Evolutionary conservation across 345 rosid species (phyloP), one percentile per base, ranked within the genome.

Genomic region (Lumnitzera racemosa): DNA sequence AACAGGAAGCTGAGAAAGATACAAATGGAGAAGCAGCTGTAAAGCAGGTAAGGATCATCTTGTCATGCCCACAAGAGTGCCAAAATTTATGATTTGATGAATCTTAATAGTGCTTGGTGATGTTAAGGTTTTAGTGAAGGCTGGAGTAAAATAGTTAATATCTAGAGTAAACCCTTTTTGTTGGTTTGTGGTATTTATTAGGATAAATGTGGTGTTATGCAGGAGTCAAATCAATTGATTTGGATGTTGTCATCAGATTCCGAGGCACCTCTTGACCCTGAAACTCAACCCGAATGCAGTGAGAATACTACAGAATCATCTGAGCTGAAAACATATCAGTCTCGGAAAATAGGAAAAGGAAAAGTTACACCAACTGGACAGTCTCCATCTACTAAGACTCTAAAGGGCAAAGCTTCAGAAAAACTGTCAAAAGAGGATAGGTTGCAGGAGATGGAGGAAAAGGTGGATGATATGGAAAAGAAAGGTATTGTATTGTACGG

Each of bases 191-290:
- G 59, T 24, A 52, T 47, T 60, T 70, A 51, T 67, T 75, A 59
- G 68, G 49, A 46, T 47, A 13, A 58, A 49, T 46, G 17, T 56
- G 24, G 56, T 55, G 50, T 73, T 70, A 61, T 72, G 61, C 76
- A 86, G 94, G 77, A 65, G 58, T 53, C 50, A 24, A 61, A 75
- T 57, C 72, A 55, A 78, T 70, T 76, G 57, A 58, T 83, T 49
- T 84, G 23, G 76, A 56, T 74, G 49, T 47, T 86, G 55, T 84
- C 96, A 59, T 89, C 90, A 49, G 99, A 86, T 78, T 82, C 95
- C 31, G 99, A 92, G 75, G 75, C 84, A 59, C 70, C 68, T 69
- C 82, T 74, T 49, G 69, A 62, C 43, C 64, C 61, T 75, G 61
- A 59, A 59, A 62, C 57, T 13, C 17, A 5, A 62, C 65, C 47